Conservation (phyloP, 2,329 filamentous ascomycete species). For the Fusarium coicis region DNA sequence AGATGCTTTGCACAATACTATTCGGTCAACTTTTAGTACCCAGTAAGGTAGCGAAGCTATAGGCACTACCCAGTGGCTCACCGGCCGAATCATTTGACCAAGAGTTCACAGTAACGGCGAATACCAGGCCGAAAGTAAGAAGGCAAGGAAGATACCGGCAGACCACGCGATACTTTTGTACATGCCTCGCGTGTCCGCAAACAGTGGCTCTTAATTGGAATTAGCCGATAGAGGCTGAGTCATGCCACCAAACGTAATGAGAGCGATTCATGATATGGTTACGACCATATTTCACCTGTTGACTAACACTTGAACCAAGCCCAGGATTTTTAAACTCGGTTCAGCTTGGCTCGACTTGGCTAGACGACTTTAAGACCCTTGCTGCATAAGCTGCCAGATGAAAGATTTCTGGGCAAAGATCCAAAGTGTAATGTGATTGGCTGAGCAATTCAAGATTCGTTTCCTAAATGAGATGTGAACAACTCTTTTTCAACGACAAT, state of each 20-base stretch:
- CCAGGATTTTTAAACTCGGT: slow-evolving; percentile 4
- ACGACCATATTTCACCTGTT: background rate
- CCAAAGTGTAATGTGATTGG: slow-evolving; percentile 22
- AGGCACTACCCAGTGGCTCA: background rate
- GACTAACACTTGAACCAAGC: background rate
- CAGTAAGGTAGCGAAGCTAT: background rate
- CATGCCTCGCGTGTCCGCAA: background rate
- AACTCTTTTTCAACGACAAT: slow-evolving; percentile 36
- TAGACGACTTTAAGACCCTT: slow-evolving; percentile 17
- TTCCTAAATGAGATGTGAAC: slow-evolving; percentile 12
- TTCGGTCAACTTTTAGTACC: background rate
- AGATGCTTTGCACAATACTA: background rate
- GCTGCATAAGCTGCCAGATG: slow-evolving; percentile 21
- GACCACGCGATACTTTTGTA: background rate
- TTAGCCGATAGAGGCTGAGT: slow-evolving; percentile 3
- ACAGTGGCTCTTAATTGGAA: background rate
- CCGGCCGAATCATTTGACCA: background rate
- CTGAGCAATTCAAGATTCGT: slow-evolving; percentile 1
- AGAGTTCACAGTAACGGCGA: background rate
- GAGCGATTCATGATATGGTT: background rate
- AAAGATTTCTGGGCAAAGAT: slow-evolving; percentile 13
- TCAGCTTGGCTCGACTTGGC: slow-evolving; percentile 9
- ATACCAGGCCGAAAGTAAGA: background rate
- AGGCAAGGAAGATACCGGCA: background rate
- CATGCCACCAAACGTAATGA: background rate